Conservation (phyloP, 345 rosid genomes). For the Bruguiera gymnorhiza region DNA sequence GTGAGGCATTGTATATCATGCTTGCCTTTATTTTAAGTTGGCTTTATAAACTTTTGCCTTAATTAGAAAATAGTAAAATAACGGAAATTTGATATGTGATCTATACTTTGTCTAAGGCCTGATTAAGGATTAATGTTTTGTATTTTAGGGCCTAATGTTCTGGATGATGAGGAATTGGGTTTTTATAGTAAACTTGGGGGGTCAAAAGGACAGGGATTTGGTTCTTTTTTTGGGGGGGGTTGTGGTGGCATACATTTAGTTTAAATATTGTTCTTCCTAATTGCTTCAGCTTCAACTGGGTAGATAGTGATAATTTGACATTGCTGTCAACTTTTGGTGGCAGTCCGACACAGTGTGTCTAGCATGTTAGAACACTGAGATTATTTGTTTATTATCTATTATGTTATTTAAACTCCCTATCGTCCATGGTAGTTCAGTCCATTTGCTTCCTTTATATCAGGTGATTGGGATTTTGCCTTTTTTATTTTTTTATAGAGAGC, state of each 20-base stretch:
- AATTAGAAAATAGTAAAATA: too few species aligned
- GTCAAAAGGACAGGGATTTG: too few species aligned
- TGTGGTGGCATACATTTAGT: not conserved
- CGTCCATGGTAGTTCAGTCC: not conserved
- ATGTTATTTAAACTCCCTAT: not conserved
- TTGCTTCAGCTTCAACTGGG: constrained; percentile 73
- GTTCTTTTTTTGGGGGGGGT: too few species aligned
- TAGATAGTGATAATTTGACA: constrained; percentile 74
- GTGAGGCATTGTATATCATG: not conserved
- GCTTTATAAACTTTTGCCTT: too few species aligned
- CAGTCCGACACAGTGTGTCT: constrained; percentile 50
- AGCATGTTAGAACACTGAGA: constrained; percentile 72
- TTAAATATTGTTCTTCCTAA: constrained; percentile 19
- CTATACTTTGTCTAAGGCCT: not conserved
- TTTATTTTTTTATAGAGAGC: constrained; percentile 1
- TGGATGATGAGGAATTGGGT: not conserved
- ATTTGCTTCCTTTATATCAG: too few species aligned
- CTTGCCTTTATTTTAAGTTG: not conserved
- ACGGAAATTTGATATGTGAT: not conserved
- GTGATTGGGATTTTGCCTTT: too few species aligned
- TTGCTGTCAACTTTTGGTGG: constrained; percentile 88
- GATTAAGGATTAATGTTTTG: not conserved
- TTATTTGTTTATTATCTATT: constrained; percentile 19
- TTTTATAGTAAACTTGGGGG: not conserved
- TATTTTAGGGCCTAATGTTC: not conserved